Evolutionary conservation across 2,329 filamentous ascomycete species (phyloP), one percentile per base, ranked within the genome.

Genomic region (Phialemoniopsis sp.): DNA sequence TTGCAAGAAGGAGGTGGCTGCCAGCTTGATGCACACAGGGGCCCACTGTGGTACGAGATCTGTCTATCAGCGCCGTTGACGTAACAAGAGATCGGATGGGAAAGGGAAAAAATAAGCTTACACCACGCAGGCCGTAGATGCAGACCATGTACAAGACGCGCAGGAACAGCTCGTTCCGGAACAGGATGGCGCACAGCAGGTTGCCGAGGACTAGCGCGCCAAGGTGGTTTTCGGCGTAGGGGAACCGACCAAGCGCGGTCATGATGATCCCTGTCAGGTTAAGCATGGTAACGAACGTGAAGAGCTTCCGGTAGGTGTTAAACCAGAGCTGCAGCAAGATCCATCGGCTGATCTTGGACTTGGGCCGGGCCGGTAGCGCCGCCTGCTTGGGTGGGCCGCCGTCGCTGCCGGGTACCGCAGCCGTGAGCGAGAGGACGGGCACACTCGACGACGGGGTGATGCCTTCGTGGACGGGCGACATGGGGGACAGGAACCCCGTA

Each of bases 251-350:
- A 2, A 57, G 38, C 2, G 54, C 51, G 0, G 60, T 53, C 46
- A 64, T 42, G 39, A 61, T 48, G 34, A 66, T 63, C 4, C 62
- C 62, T 6, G 44, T 41, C 13, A 63, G 38, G 51, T 66, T 64
- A 41, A 65, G 51, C 37, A 50, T 19, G 5, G 53, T 57, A 36
- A 64, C 58, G 30, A 64, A 55, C 14, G 52, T 57, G 48, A 66
- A 66, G 48, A 66, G 63, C 47, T 60, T 60, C 15, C 58, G 55
- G 43, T 66, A 66, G 9, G 61, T 61, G 50, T 62, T 64, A 54
- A 62, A 64, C 63, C 62, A 66, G 8, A 66, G 53, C 34, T 50
- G 46, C 44, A 63, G 58, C 2, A 53, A 44, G 17, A 64, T 56
- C 58, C 56, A 62, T 38, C 54, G 52, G 47, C 51, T 56, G 36